These are phyloP conservation scores for Schizophyllum amplum DNA, from an alignment of 1,284 basidiomycete species.

Conservation along the genomic window DNA sequence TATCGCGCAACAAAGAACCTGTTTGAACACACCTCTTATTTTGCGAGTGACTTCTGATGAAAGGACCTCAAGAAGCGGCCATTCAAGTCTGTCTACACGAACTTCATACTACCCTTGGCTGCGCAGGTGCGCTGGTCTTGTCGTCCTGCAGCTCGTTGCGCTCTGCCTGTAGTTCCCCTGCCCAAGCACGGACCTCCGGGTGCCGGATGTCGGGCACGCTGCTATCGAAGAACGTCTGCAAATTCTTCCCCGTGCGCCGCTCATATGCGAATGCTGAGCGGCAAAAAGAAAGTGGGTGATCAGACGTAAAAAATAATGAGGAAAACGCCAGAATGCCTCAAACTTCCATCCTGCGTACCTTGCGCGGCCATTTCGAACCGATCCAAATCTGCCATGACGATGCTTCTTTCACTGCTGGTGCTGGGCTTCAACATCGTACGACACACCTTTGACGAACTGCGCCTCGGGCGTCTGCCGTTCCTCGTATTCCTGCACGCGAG, in stretches of 20 bases:
- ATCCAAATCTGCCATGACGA: slow-evolving; percentile 70
- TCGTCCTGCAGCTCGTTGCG: slow-evolving; percentile 20
- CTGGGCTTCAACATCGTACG: neutral
- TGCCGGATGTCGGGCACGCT: slow-evolving; percentile 70
- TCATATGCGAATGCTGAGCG: slow-evolving; percentile 69
- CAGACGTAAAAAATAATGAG: neutral
- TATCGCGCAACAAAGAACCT: too few species aligned
- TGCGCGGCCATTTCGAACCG: slow-evolving; percentile 88
- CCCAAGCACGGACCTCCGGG: slow-evolving; percentile 74
- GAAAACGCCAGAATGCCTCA: neutral
- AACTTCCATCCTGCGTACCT: slow-evolving; percentile 31
- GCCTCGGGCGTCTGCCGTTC: slow-evolving; percentile 75
- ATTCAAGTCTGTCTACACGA: too few species aligned
- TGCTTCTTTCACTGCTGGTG: neutral
- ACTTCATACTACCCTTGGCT: too few species aligned
- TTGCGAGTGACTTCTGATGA: too few species aligned
- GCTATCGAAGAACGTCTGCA: slow-evolving; percentile 71
- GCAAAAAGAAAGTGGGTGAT: neutral
- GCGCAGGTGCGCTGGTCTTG: too few species aligned
- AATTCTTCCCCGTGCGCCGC: slow-evolving; percentile 32
- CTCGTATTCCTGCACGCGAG: slow-evolving; percentile 92
- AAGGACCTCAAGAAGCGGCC: too few species aligned
- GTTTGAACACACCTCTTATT: too few species aligned
- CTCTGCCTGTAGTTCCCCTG: slow-evolving; percentile 53
- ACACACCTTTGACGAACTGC: slow-evolving; percentile 82